phyloP scores from a whole-genome alignment of 441 rosid species.

The Corymbia citriodora region DNA sequence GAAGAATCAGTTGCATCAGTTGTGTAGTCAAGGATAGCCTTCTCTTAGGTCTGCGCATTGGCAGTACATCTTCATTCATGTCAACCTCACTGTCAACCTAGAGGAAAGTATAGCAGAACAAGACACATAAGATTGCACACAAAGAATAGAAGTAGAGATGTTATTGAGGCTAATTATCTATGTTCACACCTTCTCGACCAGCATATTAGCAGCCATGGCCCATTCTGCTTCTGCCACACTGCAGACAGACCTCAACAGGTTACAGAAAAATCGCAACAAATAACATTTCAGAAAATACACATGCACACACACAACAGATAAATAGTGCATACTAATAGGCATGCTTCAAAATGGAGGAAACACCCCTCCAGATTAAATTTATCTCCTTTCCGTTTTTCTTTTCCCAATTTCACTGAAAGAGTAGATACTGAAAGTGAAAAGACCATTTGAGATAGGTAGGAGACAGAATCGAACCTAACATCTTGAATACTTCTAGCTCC shows the following conservation, averaged over 20 bases:
- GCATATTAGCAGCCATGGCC: constrained; percentile 6
- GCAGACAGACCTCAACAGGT: constrained; percentile 3
- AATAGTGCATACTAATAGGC: not conserved
- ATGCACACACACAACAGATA: not conserved
- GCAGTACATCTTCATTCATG: constrained; percentile 6
- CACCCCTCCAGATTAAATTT: not conserved
- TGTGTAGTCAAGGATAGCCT: constrained; percentile 11
- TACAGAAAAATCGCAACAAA: not conserved
- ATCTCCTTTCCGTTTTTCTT: not conserved
- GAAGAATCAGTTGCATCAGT: constrained; percentile 12
- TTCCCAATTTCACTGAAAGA: not conserved
- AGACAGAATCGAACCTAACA: not conserved
- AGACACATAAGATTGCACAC: not conserved
- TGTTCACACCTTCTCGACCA: constrained; percentile 1
- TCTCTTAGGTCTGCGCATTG: constrained; percentile 4
- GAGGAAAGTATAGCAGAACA: not conserved
- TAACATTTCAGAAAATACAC: not conserved
- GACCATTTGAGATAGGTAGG: not conserved
- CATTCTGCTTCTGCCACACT: constrained; percentile 10
- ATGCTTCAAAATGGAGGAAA: not conserved
- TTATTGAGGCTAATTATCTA: not conserved
- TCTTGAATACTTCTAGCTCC: not conserved
- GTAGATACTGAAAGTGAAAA: not conserved
- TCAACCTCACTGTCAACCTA: constrained; percentile 4
- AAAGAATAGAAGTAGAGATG: not conserved